Evolutionary conservation across 495 filamentous ascomycete genomes (phyloP).

Genomic region (Talaromyces liani): DNA sequence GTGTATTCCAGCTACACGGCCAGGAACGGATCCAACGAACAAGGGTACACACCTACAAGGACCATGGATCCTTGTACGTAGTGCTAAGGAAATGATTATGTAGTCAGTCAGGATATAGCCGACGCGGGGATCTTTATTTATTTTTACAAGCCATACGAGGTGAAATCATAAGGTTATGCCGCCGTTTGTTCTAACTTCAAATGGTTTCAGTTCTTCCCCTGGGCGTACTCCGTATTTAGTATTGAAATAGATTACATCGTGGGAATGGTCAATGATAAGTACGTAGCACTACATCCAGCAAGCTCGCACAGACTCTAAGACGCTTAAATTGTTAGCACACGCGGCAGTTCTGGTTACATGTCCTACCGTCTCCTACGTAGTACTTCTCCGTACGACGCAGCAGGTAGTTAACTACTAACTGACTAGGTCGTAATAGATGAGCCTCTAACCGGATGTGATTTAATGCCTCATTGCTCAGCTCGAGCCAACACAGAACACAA

Average conservation of each 20-base stretch:
- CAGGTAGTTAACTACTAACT: not conserved
- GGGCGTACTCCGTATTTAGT: not conserved
- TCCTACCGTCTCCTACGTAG: not conserved
- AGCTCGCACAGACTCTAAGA: not conserved
- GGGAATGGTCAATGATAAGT: not conserved
- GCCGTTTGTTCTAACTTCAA: not conserved
- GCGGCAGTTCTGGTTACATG: not conserved
- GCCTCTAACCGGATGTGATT: not conserved
- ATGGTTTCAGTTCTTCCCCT: not conserved
- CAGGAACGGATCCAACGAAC: not conserved
- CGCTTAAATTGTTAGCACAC: not conserved
- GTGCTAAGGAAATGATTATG: too few relatives aligned
- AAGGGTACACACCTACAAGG: not conserved
- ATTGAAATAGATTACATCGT: not conserved
- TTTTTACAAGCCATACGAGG: not conserved
- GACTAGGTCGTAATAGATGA: not conserved
- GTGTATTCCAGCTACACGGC: not conserved
- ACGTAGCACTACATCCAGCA: not conserved
- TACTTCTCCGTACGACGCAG: not conserved
- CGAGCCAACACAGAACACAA: not conserved
- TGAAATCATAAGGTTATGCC: not conserved
- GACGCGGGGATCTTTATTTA: not conserved
- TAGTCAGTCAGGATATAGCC: not conserved
- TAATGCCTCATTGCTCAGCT: not conserved
- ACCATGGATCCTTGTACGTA: not conserved